Percentiles rank a stretch among this genome's conserved stretches.
Conservation (phyloP, 768 basidiomycete species). For the Megacollybia marginata region DNA sequence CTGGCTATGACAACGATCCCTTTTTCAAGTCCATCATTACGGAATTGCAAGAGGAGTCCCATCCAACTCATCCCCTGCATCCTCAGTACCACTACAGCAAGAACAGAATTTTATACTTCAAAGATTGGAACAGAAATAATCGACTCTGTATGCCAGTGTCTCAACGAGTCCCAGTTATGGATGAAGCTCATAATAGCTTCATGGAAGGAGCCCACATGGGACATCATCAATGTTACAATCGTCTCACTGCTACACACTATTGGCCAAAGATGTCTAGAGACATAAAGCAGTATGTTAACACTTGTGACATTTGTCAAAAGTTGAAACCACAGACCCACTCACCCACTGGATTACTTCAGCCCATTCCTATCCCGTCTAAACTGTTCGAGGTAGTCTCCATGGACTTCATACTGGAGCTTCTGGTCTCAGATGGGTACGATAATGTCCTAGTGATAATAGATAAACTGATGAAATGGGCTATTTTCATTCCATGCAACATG, state of each 20-base stretch:
- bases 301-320: not conserved
- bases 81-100: not conserved
- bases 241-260: not conserved
- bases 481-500: constrained; percentile 28
- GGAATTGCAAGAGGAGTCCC: not conserved
- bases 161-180: not conserved
- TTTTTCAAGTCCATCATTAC: not conserved
- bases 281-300: constrained; percentile 11
- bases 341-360: constrained; percentile 24
- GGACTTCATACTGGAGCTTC: constrained; percentile 29
- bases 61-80: not conserved
- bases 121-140: not conserved
- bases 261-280: constrained; percentile 1
- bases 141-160: not conserved
- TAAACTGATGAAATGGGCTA: constrained; percentile 8
- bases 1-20: not conserved
- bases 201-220: not conserved
- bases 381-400: constrained; percentile 25
- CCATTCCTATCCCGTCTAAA: constrained; percentile 4
- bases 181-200: not conserved
- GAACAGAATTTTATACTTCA: not conserved
- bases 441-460: constrained; percentile 25
- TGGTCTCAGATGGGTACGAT: constrained; percentile 18
- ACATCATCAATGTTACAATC: not conserved
- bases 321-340: constrained; percentile 8